Conservation (phyloP, 2,329 filamentous ascomycete species). For the Emydomyces testavorans region DNA sequence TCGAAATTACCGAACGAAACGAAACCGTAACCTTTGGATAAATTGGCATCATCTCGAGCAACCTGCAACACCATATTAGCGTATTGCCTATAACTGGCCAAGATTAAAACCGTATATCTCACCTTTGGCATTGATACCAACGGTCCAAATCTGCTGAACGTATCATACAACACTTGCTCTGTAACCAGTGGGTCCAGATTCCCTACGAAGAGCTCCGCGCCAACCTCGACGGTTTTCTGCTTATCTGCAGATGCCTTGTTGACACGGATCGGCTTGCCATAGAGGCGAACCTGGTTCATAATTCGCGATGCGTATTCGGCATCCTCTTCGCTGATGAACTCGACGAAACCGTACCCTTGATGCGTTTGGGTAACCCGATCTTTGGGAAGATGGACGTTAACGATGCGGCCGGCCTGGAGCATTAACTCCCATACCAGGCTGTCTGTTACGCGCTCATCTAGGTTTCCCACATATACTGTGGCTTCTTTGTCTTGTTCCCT, state of each 20-base stretch:
- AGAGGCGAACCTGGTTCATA: conserved; percentile 90
- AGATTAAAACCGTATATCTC: conserved; percentile 12
- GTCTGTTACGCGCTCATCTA: conserved; percentile 90
- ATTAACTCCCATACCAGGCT: conserved; percentile 93
- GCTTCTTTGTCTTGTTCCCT: conserved; percentile 98
- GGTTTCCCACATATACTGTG: conserved; percentile 95
- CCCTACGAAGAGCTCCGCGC: conserved; percentile 91
- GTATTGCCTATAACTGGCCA: not conserved
- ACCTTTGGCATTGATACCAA: conserved; percentile 80
- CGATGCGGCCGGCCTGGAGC: conserved; percentile 92
- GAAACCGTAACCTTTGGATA: conserved; percentile 93
- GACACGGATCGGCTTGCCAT: conserved; percentile 87
- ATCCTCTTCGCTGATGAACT: conserved; percentile 90
- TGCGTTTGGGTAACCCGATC: conserved; percentile 94
- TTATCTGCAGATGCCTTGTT: conserved; percentile 94
- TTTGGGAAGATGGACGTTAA: conserved; percentile 96
- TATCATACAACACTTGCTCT: conserved; percentile 92
- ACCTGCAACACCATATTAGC: conserved; percentile 32
- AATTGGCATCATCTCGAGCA: conserved; percentile 74
- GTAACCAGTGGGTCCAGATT: conserved; percentile 91
- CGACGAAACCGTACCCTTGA: conserved; percentile 97
- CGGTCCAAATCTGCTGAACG: conserved; percentile 81
- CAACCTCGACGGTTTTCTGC: conserved; percentile 83
- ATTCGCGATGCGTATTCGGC: conserved; percentile 94
- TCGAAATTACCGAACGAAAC: conserved; percentile 90